A percentile compares a stretch with the other conserved stretches of the same genome.
phyloP scores from a whole-genome alignment of 306 rosid species.

The Glycyrrhiza uralensis region DNA sequence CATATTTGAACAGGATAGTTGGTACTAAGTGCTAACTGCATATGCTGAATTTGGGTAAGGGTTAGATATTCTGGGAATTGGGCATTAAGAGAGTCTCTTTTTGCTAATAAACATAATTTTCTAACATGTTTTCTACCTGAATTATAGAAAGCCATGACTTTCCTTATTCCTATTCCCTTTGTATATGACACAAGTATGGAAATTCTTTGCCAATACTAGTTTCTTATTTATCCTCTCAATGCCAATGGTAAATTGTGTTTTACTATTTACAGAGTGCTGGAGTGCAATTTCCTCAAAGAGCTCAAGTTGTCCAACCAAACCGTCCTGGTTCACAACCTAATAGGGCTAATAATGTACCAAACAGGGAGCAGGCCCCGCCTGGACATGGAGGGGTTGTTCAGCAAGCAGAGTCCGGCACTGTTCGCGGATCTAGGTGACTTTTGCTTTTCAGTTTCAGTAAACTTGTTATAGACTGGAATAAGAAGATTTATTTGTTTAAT shows the following conservation, averaged over 20 bases:
- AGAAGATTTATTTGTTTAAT: neutral
- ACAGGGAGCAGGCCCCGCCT: conserved; percentile 46
- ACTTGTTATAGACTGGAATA: neutral
- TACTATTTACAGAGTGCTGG: conserved; percentile 72
- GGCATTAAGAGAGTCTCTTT: neutral
- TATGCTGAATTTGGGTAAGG: conserved; percentile 1
- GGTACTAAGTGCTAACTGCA: neutral
- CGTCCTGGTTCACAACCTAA: conserved; percentile 49
- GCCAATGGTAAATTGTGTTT: conserved; percentile 7
- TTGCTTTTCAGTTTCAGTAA: conserved; percentile 19
- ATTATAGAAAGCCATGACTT: neutral
- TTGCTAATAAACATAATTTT: neutral
- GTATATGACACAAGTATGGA: conserved; percentile 7
- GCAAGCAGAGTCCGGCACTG: conserved; percentile 46
- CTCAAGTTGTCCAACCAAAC: conserved; percentile 46
- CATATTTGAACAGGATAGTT: neutral
- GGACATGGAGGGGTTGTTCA: conserved; percentile 44
- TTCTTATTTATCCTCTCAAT: neutral
- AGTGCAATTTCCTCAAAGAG: conserved; percentile 81
- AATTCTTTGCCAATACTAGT: neutral
- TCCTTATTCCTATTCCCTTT: conserved; percentile 1
- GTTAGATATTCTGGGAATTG: neutral
- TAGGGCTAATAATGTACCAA: conserved; percentile 32
- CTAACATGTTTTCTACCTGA: neutral
- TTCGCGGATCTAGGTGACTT: conserved; percentile 80